Conservation (phyloP, 208 protist species). For the Crithidia fasciculata region DNA sequence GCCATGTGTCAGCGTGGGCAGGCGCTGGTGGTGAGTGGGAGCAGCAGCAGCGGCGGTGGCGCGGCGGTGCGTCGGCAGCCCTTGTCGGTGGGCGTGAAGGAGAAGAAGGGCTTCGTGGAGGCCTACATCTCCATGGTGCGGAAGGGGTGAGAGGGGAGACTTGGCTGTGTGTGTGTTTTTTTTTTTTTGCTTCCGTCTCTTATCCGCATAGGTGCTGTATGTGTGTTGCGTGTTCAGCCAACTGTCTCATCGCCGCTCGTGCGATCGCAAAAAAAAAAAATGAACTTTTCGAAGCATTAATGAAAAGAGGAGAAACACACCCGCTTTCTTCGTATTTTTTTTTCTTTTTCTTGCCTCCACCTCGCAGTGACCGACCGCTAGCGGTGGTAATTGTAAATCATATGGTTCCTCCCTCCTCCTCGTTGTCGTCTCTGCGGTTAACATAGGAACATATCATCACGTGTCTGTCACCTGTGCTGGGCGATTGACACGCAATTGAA, state of each 20-base stretch:
- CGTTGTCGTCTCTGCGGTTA: too few species aligned
- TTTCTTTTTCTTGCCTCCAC: background rate
- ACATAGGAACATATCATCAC: too few species aligned
- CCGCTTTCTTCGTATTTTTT: background rate
- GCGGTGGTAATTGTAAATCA: too few species aligned
- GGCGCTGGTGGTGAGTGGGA: constrained; percentile 28
- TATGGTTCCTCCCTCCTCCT: too few species aligned
- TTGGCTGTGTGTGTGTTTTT: background rate
- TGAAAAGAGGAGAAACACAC: background rate
- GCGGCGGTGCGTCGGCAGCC: constrained; percentile 39
- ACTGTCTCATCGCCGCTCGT: too few species aligned
- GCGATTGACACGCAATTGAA: too few species aligned
- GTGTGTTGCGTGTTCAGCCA: too few species aligned
- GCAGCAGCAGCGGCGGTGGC: constrained; percentile 9
- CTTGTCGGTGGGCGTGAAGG: constrained; percentile 51
- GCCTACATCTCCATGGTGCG: constrained; percentile 38
- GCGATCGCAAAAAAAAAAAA: too few species aligned
- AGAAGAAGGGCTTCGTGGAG: constrained; percentile 68
- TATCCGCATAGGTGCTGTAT: background rate
- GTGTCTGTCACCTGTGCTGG: too few species aligned
- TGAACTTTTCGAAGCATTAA: too few species aligned
- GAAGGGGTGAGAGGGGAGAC: background rate
- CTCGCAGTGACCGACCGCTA: too few species aligned
- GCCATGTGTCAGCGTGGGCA: constrained; percentile 47
- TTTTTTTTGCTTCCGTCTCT: background rate